Evolutionary conservation across 805 yeast species (phyloP).

Genomic region (Zygotorulaspora chibaensis): DNA sequence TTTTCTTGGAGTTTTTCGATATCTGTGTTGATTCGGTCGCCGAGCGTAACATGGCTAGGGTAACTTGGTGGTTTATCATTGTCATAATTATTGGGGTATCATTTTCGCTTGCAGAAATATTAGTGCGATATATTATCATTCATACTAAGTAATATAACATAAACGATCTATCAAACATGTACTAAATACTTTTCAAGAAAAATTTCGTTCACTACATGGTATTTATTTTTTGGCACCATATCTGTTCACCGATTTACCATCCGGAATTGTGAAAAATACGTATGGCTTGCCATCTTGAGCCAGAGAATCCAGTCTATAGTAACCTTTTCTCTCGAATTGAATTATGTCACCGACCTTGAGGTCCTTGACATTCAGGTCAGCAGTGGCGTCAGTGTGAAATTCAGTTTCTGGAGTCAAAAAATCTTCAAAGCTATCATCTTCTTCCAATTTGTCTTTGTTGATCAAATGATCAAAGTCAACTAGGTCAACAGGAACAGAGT

Average conservation of each 20-base stretch:
- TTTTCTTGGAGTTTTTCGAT: constrained; percentile 88
- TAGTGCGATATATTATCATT: constrained; percentile 52
- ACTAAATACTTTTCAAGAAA: neutral
- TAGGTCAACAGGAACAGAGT: constrained; percentile 67
- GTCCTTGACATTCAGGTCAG: constrained; percentile 70
- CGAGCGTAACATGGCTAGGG: constrained; percentile 84
- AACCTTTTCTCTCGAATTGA: constrained; percentile 97
- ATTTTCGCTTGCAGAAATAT: constrained; percentile 71
- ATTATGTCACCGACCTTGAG: constrained; percentile 83
- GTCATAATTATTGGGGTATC: constrained; percentile 74
- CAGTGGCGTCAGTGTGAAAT: constrained; percentile 72
- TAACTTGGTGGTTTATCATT: constrained; percentile 83
- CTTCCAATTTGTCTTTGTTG: constrained; percentile 92
- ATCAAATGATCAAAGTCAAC: constrained; percentile 92
- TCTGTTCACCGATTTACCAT: constrained; percentile 78
- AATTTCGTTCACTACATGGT: neutral
- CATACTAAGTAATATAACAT: constrained; percentile 14
- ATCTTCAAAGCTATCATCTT: constrained; percentile 89
- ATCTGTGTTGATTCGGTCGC: constrained; percentile 92
- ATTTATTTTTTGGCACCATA: constrained; percentile 63
- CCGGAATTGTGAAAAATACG: constrained; percentile 90
- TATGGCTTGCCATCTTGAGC: constrained; percentile 57
- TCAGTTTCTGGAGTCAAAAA: constrained; percentile 84
- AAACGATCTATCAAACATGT: neutral
- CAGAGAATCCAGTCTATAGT: constrained; percentile 70